Base-by-base conservation (phyloP, 2,329 filamentous ascomycete species). In the Fusarium heterosporum region DNA sequence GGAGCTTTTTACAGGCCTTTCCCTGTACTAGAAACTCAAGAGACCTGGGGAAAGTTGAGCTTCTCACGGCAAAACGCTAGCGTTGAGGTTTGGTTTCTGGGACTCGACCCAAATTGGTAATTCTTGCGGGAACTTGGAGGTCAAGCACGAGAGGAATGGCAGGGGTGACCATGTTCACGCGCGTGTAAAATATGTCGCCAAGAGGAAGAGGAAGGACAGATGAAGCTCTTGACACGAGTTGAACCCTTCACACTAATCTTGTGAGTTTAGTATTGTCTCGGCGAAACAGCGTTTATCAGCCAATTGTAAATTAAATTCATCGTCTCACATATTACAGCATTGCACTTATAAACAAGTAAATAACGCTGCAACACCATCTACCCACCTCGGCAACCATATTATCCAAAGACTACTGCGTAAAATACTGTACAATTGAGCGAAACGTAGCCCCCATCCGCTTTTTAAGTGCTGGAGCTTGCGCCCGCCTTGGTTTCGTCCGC, bases 401-500 rank as follows among this genome's bases (percentile, higher is more conserved):
- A 68, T 57, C 57, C 51, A 45, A 55, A 48, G 57, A 43, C 52
- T 60, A 61, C 55, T 68, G 66, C 61, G 55, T 69, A 55, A 45
- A 51, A 28, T 68, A 66, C 38, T 69, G 42, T 68, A 68, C 66
- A 68, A 63, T 48, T 48, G 66, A 34, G 38, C 40, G 49, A 56
- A 61, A 25, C 45, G 36, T 16, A 36, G n/a, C 30, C 58, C 43
- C 51, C 25, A 42, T 16, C 17, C 25, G 13, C 30, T 54, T 28
- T 53, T 53, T 54, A 68, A 53, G 65, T 59, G 57, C 61, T 63
- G 50, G 62, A 60, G 58, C 73, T 58, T 22, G 55, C 59, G 36
- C 53, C 68, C 19, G 62, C 62, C 40, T 63, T 72, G 14, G 71
- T 64, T 50, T 76, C 74, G 8, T 72, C 72, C 7, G 70, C 70